Evolutionary conservation across 1,284 basidiomycete species (phyloP), one percentile per base, ranked within the genome.

Genomic region (Fomes fomentarius): DNA sequence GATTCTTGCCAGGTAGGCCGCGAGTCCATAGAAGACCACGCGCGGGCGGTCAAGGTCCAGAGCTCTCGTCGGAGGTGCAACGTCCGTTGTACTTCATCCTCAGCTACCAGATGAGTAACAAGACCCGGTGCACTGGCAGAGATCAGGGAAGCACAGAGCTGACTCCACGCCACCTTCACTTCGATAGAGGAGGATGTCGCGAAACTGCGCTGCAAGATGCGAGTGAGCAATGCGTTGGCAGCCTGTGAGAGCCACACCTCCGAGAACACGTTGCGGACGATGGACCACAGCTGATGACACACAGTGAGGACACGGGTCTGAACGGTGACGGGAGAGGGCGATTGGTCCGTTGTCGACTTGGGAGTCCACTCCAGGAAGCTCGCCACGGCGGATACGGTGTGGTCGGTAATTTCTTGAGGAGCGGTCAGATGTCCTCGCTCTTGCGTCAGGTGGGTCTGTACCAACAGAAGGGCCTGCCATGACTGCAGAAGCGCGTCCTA

Each of bases 381-480:
- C 21, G 54, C 41, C 9, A 75, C 52, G 14, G 61, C 61, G 3
- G 52, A 34, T 4, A 68, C 59, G 0, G 63, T 54, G 14, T 45
- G 54, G 21, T 58, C 62, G 17, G 74, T 67, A 44, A 74, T 68
- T 1, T 68, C 63, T 1, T 72, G 55, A 15, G 70, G 57, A 9
- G 73, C 61, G 2, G 71, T 71, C 5, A 75, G 59, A 54, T 76
- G 72, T 0, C 68, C 68, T 25, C 62, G 65, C 12, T 68, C 70
- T 53, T 79, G 73, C 0, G 74, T 73, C 9, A 79, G 62, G 52
- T 77, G 74, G 6, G 77, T 71, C 41, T 75, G 76, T 12, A 69
- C 74, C n/a, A 83, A 74, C 22, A 86, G 67, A 21, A 86, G 71
- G 0, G 77, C 75, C 57, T 80, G 74, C 84, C 84, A 85, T 1